Conservation (phyloP, 768 basidiomycete genomes). For the Amanita pseudoporphyria region DNA sequence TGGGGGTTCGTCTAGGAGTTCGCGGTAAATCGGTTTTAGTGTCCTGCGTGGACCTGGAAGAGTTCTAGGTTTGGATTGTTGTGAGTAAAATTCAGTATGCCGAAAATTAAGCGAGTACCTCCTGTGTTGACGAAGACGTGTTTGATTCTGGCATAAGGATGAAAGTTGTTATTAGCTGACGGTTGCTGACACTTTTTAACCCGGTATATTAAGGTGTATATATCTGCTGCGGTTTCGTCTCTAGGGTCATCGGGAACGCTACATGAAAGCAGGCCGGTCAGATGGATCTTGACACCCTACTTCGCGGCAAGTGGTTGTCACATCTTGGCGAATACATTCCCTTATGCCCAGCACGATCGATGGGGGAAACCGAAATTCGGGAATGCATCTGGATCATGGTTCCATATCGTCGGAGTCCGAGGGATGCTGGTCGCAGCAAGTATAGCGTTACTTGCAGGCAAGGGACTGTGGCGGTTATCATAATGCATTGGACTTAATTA, state of each 20-base stretch:
- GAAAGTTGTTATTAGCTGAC: background rate
- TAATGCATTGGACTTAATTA: background rate
- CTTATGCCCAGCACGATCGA: background rate
- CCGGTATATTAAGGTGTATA: background rate
- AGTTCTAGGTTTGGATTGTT: background rate
- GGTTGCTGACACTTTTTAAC: background rate
- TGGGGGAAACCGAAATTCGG: background rate
- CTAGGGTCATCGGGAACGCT: no score
- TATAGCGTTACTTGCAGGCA: background rate
- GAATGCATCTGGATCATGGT: background rate
- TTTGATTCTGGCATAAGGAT: slow-evolving; percentile 1
- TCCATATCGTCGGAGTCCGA: slow-evolving; percentile 2
- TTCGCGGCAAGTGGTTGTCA: background rate
- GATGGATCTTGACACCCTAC: no score
- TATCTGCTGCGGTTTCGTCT: background rate
- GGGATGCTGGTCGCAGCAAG: background rate
- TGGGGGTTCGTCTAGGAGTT: slow-evolving; percentile 39
- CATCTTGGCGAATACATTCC: background rate
- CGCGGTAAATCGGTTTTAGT: background rate
- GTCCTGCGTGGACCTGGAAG: background rate
- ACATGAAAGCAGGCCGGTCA: background rate
- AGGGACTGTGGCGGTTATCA: background rate
- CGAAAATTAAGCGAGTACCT: background rate
- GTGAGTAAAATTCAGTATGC: background rate
- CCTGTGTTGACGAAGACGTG: background rate